These are phyloP conservation scores for Phytophthora vignae DNA, from an alignment of 352 stramenopile species.

Conservation along the genomic window DNA sequence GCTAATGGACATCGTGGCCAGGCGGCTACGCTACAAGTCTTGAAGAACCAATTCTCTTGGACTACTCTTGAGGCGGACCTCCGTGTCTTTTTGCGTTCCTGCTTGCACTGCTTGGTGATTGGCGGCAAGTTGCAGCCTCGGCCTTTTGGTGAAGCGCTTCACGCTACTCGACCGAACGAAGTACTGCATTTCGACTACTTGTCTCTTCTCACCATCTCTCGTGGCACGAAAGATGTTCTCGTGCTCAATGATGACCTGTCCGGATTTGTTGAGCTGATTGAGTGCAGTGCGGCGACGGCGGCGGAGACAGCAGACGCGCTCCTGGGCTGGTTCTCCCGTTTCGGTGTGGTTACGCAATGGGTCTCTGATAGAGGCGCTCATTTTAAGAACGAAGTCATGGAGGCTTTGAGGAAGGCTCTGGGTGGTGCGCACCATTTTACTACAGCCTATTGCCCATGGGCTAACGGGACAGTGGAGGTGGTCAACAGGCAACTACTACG, in stretches of 20 bases:
- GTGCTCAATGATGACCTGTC: background rate
- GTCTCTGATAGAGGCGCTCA: background rate
- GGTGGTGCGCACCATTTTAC: background rate
- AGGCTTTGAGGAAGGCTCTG: background rate
- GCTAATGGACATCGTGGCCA: background rate
- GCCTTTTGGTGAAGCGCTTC: background rate
- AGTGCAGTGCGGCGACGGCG: background rate
- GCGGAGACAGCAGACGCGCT: background rate
- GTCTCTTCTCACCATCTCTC: background rate
- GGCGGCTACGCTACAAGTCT: background rate
- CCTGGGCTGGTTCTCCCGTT: background rate
- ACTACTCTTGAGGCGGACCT: background rate
- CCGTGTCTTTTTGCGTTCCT: background rate
- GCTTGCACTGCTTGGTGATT: background rate
- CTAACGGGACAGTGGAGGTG: background rate
- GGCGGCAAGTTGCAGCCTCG: background rate
- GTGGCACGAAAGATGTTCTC: background rate
- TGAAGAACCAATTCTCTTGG: background rate
- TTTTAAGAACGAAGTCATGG: background rate
- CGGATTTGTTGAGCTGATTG: background rate
- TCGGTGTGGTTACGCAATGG: background rate
- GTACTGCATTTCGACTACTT: background rate
- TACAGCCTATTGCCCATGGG: background rate
- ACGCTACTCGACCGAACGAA: background rate
- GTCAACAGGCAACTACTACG: background rate